Evolutionary conservation across 1,284 basidiomycete genomes (phyloP).

Genomic region (Irpex sp.): DNA sequence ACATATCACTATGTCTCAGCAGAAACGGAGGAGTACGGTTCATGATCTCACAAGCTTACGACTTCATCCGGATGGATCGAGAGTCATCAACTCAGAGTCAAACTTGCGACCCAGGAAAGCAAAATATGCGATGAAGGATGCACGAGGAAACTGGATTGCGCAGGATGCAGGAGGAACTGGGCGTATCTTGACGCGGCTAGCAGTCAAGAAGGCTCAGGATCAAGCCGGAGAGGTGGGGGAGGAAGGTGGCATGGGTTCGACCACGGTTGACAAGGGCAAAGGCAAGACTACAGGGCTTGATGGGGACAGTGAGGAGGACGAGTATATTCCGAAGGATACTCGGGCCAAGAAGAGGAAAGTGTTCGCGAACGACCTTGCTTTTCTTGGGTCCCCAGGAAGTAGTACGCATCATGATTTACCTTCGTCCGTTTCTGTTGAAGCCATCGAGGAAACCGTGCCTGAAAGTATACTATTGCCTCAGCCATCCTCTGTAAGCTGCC

Average conservation of each 20-base stretch:
- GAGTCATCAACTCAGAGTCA: constrained; percentile 41
- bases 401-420: constrained; percentile 1
- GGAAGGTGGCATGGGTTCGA: not conserved
- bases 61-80: constrained; percentile 55
- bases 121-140: constrained; percentile 23
- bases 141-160: constrained; percentile 33
- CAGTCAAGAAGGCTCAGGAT: constrained; percentile 6
- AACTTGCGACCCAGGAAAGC: constrained; percentile 24
- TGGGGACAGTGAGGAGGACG: constrained; percentile 18
- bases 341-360: constrained; percentile 34
- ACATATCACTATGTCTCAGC: not conserved
- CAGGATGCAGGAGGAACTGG: constrained; percentile 30
- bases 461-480: not conserved
- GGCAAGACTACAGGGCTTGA: constrained; percentile 24
- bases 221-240: constrained; percentile 17
- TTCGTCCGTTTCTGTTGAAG: not conserved
- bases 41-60: constrained; percentile 58
- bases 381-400: constrained; percentile 23
- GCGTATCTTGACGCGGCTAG: constrained; percentile 24
- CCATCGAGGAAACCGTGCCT: not conserved
- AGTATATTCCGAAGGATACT: constrained; percentile 16
- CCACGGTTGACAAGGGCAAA: constrained; percentile 16
- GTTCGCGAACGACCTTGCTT: constrained; percentile 35
- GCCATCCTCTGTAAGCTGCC: not conserved
- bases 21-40: constrained; percentile 44